phyloP scores from a whole-genome alignment of 257 asterid genomes.

The Pogostemon cablin region DNA sequence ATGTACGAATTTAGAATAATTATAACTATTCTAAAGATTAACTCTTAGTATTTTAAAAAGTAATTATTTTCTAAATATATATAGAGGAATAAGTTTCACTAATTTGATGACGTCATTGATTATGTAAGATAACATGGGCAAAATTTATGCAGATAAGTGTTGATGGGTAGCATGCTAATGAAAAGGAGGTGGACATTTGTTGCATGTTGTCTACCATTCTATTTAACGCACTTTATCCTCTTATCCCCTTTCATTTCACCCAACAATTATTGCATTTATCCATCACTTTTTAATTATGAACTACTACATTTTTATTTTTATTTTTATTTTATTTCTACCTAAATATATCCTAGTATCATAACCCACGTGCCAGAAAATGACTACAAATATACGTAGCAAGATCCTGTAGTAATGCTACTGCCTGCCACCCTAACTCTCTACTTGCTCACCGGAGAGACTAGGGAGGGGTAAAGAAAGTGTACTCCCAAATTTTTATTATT shows the following conservation, averaged over 20 bases:
- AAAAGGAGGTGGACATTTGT: background rate
- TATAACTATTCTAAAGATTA: too few species aligned
- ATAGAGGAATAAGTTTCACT: too few species aligned
- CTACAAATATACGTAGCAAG: background rate
- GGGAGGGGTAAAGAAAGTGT: too few species aligned
- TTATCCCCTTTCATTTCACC: conserved; percentile 28
- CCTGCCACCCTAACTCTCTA: background rate
- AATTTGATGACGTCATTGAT: too few species aligned
- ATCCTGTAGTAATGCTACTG: background rate
- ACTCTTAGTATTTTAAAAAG: too few species aligned
- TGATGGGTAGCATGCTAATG: background rate
- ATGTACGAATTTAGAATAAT: too few species aligned
- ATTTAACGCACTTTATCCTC: conserved; percentile 40
- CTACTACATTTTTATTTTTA: too few species aligned
- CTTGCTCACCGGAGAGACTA: too few species aligned
- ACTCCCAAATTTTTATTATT: too few species aligned
- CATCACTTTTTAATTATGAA: background rate
- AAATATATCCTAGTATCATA: conserved; percentile 11
- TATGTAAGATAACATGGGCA: too few species aligned
- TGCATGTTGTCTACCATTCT: conserved; percentile 25
- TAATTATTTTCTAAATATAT: too few species aligned
- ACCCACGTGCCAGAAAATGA: conserved; percentile 14
- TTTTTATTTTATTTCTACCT: background rate
- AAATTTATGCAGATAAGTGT: too few species aligned
- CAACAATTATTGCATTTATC: conserved; percentile 25